Evolutionary conservation across 208 protist species (phyloP), one percentile per base, ranked within the genome.

Genomic region (Acanthamoeba healyi): DNA sequence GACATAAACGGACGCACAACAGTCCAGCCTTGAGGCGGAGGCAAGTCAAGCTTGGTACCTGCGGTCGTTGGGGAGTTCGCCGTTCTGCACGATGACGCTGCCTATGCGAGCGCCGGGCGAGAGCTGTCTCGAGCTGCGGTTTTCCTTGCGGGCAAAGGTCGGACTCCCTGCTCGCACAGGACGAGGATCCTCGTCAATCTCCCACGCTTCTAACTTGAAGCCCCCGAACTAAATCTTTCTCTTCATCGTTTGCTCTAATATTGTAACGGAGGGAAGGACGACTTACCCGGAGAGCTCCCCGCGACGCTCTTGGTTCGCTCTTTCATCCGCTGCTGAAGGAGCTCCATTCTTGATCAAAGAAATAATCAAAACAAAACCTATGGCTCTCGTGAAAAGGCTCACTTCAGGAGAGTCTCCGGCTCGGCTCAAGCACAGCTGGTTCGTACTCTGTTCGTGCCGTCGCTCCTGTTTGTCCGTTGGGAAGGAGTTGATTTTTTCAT

Each of bases 311-410:
- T 77, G 26, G 67, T 77, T 17, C 70, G 70, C 40, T 79, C 70
- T 79, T 79, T 79, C 70, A 79, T 79, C 4, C 70, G 70, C 40
- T 79, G 70, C 70, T 79, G 70, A 17, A 79, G 70, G 70, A 79
- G 70, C 70, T 79, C 70, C 70, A 79, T 79, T 32, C 36, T 38
- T 32, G 4, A 36, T 70, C 54, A 61, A n/a, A 26, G 19, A 26
- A 61, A n/a, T 26, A n/a, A n/a, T n/a, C n/a, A n/a, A n/a, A n/a
- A 22, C 51, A 22, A 61, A 22, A 24, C 54, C n/a, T n/a, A n/a
- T n/a, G n/a, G n/a, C n/a, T n/a, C n/a, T n/a, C n/a, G n/a, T n/a
- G n/a, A n/a, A n/a, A n/a, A n/a, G n/a, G n/a, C n/a, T n/a, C n/a
- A n/a, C n/a, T n/a, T n/a, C n/a, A n/a, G n/a, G n/a, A n/a, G n/a